Conservation (phyloP, 306 rosid genomes). For the Hylodesmum podocarpum region DNA sequence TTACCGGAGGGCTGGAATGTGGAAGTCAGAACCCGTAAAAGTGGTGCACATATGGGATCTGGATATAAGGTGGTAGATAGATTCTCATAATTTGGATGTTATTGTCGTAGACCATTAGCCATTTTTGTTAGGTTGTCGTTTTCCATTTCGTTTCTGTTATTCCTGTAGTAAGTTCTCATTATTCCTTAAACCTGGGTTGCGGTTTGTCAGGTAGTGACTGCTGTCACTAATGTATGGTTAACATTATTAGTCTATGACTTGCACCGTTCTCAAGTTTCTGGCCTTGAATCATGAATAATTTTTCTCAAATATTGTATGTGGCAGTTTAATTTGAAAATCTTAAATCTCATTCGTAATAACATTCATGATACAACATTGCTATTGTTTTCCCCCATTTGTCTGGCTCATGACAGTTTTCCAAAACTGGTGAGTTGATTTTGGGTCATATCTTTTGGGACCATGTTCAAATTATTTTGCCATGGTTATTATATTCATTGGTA, state of each 20-base stretch:
- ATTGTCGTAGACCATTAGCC: not conserved
- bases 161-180: not conserved
- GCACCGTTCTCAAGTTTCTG: slow-evolving; percentile 6
- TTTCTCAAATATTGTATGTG: not conserved
- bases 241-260: not conserved
- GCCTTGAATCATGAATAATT: slow-evolving; percentile 3
- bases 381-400: slow-evolving; percentile 7
- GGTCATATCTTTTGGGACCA: not conserved
- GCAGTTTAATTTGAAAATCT: slow-evolving; percentile 7
- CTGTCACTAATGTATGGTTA: not conserved
- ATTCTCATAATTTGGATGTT: slow-evolving; percentile 16
- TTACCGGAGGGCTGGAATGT: slow-evolving; percentile 85
- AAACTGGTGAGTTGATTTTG: slow-evolving; percentile 17
- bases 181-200: slow-evolving; percentile 13
- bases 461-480: slow-evolving; percentile 8
- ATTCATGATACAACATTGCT: not conserved
- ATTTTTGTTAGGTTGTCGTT: not conserved
- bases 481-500: not conserved
- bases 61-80: slow-evolving; percentile 62
- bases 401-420: slow-evolving; percentile 15
- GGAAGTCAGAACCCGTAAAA: slow-evolving; percentile 63
- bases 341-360: not conserved
- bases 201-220: not conserved
- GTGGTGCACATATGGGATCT: slow-evolving; percentile 63
- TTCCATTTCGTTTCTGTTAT: not conserved